Conservation (phyloP, 331 rosid species). For the Dryas integrifolia region DNA sequence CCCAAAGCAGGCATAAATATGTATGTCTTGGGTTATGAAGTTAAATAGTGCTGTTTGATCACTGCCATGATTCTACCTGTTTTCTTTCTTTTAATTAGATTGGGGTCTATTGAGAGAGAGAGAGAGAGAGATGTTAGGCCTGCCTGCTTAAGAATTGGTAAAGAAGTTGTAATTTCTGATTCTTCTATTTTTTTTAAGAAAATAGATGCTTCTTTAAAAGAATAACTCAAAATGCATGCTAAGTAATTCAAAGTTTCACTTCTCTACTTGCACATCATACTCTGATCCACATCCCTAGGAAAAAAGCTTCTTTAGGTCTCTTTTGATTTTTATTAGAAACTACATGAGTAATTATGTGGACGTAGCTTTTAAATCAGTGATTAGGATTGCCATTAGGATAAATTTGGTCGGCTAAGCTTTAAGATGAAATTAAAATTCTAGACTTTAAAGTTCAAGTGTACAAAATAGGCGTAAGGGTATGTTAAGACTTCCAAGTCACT, state of each 20-base stretch:
- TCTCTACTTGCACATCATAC: neutral
- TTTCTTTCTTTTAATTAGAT: neutral
- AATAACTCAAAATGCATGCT: neutral
- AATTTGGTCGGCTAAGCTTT: no score
- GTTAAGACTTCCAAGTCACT: neutral
- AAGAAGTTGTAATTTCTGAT: neutral
- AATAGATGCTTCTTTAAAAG: neutral
- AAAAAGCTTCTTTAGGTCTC: neutral
- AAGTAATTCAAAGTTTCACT: neutral
- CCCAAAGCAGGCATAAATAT: neutral
- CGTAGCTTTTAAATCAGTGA: neutral
- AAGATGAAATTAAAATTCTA: neutral
- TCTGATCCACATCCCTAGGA: neutral
- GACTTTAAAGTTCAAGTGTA: neutral
- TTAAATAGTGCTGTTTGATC: conserved; percentile 29
- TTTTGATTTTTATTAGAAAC: neutral
- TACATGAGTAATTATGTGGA: neutral
- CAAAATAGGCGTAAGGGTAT: neutral
- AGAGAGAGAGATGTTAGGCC: neutral
- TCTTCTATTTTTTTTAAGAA: neutral
- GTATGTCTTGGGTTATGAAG: conserved; percentile 58
- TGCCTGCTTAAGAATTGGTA: neutral
- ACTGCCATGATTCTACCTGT: conserved; percentile 7
- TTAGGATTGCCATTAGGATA: neutral
- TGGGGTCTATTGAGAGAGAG: neutral